A percentile compares a stretch with the other conserved stretches of the same genome.
These are phyloP conservation scores for Guillardia theta DNA, from an alignment of 78 protist species.

Conservation along the genomic window DNA sequence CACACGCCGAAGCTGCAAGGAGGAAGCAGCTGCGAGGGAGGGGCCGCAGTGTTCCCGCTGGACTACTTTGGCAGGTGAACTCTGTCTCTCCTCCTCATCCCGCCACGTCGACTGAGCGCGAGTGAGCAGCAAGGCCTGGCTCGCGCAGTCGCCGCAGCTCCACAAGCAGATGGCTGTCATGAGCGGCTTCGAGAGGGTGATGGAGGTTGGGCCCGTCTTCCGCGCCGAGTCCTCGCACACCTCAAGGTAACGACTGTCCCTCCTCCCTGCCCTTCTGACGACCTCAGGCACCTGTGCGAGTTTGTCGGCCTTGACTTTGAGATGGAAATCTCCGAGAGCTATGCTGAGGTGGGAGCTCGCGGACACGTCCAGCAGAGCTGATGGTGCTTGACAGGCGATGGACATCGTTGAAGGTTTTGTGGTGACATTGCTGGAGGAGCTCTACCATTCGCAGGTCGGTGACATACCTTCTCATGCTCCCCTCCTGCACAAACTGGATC, in stretches of 20 bases:
- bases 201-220: conserved; percentile 96
- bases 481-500: too few species aligned
- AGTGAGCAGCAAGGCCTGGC: too few species aligned
- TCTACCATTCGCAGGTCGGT: not conserved
- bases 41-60: conserved; percentile 93
- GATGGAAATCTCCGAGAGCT: conserved; percentile 72
- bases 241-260: not conserved
- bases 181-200: conserved; percentile 91
- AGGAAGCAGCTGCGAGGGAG: conserved; percentile 91
- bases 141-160: conserved; percentile 98
- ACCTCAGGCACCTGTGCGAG: conserved; percentile 95
- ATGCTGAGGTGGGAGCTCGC: too few species aligned
- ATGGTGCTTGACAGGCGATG: conserved; percentile 81
- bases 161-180: conserved; percentile 90
- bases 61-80: conserved; percentile 77
- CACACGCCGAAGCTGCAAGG: conserved; percentile 93
- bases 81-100: too few species aligned
- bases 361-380: too few species aligned
- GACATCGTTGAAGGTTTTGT: conserved; percentile 65
- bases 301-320: conserved; percentile 98
- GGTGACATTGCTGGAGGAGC: not conserved
- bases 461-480: too few species aligned
- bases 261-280: not conserved
- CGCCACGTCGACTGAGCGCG: too few species aligned
- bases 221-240: conserved; percentile 97